Percentiles rank a stretch among this genome's conserved stretches.
phyloP scores from a whole-genome alignment of 2,329 filamentous ascomycete species.

The Cryoendolithus antarcticus region DNA sequence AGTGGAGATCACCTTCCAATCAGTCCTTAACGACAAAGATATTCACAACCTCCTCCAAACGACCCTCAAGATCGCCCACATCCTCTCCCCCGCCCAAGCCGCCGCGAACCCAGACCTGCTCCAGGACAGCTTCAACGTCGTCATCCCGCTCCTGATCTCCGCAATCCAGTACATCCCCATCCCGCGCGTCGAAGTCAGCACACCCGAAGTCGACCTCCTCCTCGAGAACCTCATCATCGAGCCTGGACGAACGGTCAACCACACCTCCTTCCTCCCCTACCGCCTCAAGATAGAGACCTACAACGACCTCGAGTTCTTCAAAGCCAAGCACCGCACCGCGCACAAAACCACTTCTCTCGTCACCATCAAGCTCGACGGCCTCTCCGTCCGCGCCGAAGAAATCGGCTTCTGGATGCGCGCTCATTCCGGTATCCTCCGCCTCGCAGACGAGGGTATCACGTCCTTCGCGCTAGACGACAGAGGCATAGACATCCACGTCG shows the following conservation, averaged over 20 bases:
- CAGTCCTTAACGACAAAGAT: constrained; percentile 59
- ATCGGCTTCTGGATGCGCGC: constrained; percentile 80
- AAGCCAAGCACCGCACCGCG: constrained; percentile 59
- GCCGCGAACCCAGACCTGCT: constrained; percentile 60
- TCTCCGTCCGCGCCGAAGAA: constrained; percentile 75
- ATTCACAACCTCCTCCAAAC: constrained; percentile 58
- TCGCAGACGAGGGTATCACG: constrained; percentile 73
- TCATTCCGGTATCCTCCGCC: constrained; percentile 60
- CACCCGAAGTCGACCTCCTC: constrained; percentile 70
- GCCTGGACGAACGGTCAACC: constrained; percentile 71
- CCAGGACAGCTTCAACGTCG: constrained; percentile 64
- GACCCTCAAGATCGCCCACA: constrained; percentile 52
- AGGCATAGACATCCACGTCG: constrained; percentile 74
- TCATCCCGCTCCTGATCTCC: constrained; percentile 65
- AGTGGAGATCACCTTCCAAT: constrained; percentile 52
- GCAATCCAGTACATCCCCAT: constrained; percentile 80
- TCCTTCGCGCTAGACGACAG: constrained; percentile 76
- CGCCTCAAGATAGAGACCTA: constrained; percentile 67
- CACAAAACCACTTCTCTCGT: constrained; percentile 55
- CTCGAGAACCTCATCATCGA: constrained; percentile 86
- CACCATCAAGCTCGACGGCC: constrained; percentile 66
- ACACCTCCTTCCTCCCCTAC: constrained; percentile 81
- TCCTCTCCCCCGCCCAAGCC: constrained; percentile 54
- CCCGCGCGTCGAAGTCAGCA: constrained; percentile 75
- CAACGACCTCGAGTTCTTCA: constrained; percentile 77